Base-by-base conservation (phyloP, 1,284 basidiomycete species). In the Ustilago curta region DNA sequence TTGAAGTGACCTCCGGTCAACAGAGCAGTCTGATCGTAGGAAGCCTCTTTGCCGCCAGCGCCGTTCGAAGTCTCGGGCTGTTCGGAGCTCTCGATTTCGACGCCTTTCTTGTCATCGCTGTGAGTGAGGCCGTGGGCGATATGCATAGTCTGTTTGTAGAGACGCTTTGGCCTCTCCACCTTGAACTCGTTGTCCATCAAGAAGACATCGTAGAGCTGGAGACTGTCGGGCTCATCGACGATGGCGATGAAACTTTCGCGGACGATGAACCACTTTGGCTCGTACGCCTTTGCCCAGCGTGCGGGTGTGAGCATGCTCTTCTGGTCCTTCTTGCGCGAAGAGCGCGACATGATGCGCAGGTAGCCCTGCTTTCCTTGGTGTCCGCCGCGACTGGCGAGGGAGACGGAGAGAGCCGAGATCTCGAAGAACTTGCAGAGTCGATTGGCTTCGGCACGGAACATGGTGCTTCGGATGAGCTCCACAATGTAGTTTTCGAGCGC, bases 391-490 rank as follows among this genome's bases (percentile, higher is more conserved):
- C 90, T 91, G 0, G 95, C 93, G 8, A 96, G 89, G 7, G 90
- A 86, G 58, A 98, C 90, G 2, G 92, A 95, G 29, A 99, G 87
- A 0, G 95, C 91, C 50, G 93, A 95, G 50, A 99, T 89, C 85
- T 99, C 97, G 59, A 99, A 89, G 86, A 99, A 99, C n/a, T 91
- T 91, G 67, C 93, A 92, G 0, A 99, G 86, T 25, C 95, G 90
- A 81, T 98, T 99, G 0, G 94, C 91, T 47, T 95, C 91, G 1
- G 96, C 93, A 78, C 95, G 93, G 87, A 98, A 98, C 93, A 98
- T 97, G 93, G 97, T 75, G 54, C 65, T 67, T 40, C 61, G 65
- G 42, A 97, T 94, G 12, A 99, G 88, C 60, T 91, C 90, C 47
- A 97, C 88, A 6, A 98, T 88, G 84, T 99, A 99, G 62, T 91